Conservation (phyloP, 75 land plant species). For the Cunninghamia lanceolata region DNA sequence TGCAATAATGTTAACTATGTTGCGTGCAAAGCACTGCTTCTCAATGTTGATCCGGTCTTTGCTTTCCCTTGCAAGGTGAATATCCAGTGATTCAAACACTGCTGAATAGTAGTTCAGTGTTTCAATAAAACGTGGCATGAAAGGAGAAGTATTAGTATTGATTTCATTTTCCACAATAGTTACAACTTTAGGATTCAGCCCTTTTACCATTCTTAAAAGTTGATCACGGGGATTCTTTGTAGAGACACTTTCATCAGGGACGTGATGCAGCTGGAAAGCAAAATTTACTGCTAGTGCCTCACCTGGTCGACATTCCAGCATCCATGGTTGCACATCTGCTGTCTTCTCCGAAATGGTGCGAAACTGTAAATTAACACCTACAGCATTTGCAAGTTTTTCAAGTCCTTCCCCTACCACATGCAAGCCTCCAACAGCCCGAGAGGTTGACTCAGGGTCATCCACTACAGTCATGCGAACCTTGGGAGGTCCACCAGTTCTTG, state of each 20-base stretch:
- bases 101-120: slow-evolving; percentile 50
- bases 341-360: slow-evolving; percentile 20
- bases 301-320: slow-evolving; percentile 45
- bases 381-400: slow-evolving; percentile 25
- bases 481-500: slow-evolving; percentile 29
- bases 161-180: slow-evolving; percentile 75
- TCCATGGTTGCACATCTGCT: slow-evolving; percentile 33
- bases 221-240: slow-evolving; percentile 75
- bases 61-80: slow-evolving; percentile 36
- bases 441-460: slow-evolving; percentile 22
- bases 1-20: slow-evolving; percentile 62
- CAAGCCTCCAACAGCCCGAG: slow-evolving; percentile 15
- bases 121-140: slow-evolving; percentile 60
- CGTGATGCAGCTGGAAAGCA: slow-evolving; percentile 51
- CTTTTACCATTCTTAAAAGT: slow-evolving; percentile 64
- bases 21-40: slow-evolving; percentile 58
- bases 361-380: slow-evolving; percentile 38
- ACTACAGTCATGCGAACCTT: slow-evolving; percentile 49
- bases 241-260: slow-evolving; percentile 86
- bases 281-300: slow-evolving; percentile 77
- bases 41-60: slow-evolving; percentile 57
- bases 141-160: slow-evolving; percentile 73
- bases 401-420: slow-evolving; percentile 34
- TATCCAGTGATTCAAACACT: slow-evolving; percentile 75
- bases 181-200: slow-evolving; percentile 52